Conservation (phyloP, 306 rosid species). For the Cucurbita argyrosperma region DNA sequence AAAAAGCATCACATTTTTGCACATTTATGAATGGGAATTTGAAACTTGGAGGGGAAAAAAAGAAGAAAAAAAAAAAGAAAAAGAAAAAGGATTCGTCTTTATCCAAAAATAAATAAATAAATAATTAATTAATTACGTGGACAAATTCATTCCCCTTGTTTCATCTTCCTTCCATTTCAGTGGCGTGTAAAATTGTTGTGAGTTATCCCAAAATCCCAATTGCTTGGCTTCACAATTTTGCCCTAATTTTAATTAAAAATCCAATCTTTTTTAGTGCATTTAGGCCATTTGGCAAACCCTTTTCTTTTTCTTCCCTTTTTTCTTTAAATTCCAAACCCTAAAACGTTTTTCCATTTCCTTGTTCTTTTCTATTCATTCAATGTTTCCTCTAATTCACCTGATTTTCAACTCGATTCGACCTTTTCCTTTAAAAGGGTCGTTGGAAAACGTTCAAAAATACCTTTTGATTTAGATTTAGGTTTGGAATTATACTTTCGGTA, state of each 20-base stretch:
- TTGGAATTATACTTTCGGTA: too few relatives aligned
- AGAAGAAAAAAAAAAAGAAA: not conserved
- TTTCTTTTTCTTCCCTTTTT: not conserved
- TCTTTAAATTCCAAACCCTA: not conserved
- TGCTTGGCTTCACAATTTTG: not conserved
- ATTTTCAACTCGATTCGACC: not conserved
- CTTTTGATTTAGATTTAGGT: too few relatives aligned
- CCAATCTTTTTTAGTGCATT: not conserved
- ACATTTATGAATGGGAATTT: not conserved
- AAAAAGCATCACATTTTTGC: not conserved
- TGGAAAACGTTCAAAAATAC: too few relatives aligned
- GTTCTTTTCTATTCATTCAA: not conserved
- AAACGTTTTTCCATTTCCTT: not conserved
- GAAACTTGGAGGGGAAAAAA: not conserved
- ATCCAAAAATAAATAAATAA: not conserved
- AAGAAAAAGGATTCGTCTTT: not conserved
- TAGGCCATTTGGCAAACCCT: not conserved
- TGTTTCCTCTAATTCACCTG: not conserved
- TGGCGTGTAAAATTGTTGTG: conserved; percentile 1
- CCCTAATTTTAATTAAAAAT: not conserved
- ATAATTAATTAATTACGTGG: not conserved
- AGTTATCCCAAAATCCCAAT: not conserved
- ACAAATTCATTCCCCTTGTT: not conserved
- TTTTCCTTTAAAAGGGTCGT: too few relatives aligned
- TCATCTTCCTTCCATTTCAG: not conserved